These are phyloP conservation scores for Phytopythium cucurbitacearum DNA, from an alignment of 352 stramenopile genomes.

Conservation along the genomic window DNA sequence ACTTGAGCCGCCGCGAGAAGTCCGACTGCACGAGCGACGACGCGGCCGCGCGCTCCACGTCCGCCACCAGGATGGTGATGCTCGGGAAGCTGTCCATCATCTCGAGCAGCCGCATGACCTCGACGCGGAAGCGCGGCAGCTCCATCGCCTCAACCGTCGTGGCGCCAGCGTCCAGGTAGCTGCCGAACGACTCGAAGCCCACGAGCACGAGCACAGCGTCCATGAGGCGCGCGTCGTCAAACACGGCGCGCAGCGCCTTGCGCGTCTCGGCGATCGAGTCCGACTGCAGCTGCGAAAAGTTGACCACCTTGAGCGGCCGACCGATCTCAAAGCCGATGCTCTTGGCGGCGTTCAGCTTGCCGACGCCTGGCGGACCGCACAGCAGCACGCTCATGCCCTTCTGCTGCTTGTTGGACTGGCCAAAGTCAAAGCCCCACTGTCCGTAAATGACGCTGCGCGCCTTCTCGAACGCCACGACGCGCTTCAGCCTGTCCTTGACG, in stretches of 20 bases:
- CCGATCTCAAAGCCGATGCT: constrained; percentile 83
- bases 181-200: constrained; percentile 85
- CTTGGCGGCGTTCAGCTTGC: constrained; percentile 75
- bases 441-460: constrained; percentile 82
- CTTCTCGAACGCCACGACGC: constrained; percentile 82
- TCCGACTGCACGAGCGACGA: constrained; percentile 58
- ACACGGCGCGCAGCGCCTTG: constrained; percentile 71
- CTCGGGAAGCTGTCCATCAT: constrained; percentile 79
- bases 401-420: constrained; percentile 75
- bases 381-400: constrained; percentile 79
- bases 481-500: constrained; percentile 62
- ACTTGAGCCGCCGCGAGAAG: constrained; percentile 73
- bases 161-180: constrained; percentile 54
- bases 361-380: constrained; percentile 63
- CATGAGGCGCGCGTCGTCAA: constrained; percentile 84
- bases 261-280: constrained; percentile 75
- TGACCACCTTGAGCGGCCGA: constrained; percentile 76
- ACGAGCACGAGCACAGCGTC: constrained; percentile 83
- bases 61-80: constrained; percentile 71
- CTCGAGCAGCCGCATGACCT: constrained; percentile 71
- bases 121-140: constrained; percentile 60
- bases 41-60: constrained; percentile 47
- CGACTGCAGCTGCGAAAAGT: constrained; percentile 68
- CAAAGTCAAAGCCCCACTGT: constrained; percentile 85
- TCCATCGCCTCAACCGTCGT: constrained; percentile 57